Conservation (phyloP, 2,329 filamentous ascomycete species). For the Penicillium sp. region DNA sequence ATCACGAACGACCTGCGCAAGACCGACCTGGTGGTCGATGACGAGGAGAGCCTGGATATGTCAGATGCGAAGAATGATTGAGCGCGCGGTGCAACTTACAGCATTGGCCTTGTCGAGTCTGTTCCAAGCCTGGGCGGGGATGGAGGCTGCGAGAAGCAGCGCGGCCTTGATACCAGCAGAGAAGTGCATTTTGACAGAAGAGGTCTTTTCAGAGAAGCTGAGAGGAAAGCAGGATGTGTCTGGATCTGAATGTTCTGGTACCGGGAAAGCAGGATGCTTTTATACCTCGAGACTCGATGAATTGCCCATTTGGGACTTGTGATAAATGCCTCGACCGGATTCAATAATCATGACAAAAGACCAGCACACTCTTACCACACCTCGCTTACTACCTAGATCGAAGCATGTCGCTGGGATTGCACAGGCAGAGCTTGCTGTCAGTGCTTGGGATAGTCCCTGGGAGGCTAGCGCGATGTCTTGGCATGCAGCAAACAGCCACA, state of each 20-base stretch:
- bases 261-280: neutral
- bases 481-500: neutral
- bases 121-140: slow-evolving; percentile 27
- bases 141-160: slow-evolving; percentile 19
- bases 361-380: neutral
- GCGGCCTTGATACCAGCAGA: slow-evolving; percentile 29
- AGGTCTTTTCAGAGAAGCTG: neutral
- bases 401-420: neutral
- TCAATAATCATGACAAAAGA: slow-evolving; percentile 5
- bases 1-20: slow-evolving; percentile 59
- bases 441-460: neutral
- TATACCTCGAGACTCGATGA: neutral
- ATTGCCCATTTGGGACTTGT: neutral
- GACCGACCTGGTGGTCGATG: slow-evolving; percentile 39
- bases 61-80: neutral
- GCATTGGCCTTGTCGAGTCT: slow-evolving; percentile 30
- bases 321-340: neutral
- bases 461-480: slow-evolving; percentile 1
- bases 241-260: neutral
- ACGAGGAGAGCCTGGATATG: slow-evolving; percentile 26
- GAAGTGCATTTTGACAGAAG: slow-evolving; percentile 11
- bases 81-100: slow-evolving; percentile 7
- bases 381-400: neutral
- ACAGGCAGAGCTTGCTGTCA: neutral
- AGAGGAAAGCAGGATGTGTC: neutral